Evolutionary conservation across 2,329 filamentous ascomycete genomes (phyloP), one percentile per base, ranked within the genome.

Genomic region (Penicillium sp.): DNA sequence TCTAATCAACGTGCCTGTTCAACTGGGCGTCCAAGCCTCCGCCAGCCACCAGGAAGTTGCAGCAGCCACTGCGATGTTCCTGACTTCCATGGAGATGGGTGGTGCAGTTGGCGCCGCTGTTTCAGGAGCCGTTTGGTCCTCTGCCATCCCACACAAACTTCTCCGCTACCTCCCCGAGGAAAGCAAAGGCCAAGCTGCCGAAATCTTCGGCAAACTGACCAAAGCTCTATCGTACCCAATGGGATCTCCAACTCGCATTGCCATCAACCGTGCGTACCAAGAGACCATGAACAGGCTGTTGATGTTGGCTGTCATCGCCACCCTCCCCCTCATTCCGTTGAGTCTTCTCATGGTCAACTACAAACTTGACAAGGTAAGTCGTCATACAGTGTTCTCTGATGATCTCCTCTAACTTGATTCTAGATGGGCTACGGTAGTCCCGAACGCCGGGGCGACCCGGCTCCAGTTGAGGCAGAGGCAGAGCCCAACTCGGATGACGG

Each of bases 241-340:
- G 73, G 85, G 85, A 8, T 81, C 78, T 5, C 78, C 80, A 0
- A 83, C 81, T 20, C 74, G 85, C 34, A 69, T 77, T 13, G 86
- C 85, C 1, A 88, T 89, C 66, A 83, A 85, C 56, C 78, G 77
- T 34, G 81, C 85, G 1, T 89, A 89, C 59, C 82, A 86, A 66
- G 84, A 87, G 70, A 85, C 84, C 3, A 86, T 87, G 82, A 79
- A 79, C 29, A 81, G 79, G 57, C 74, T 87, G 18, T 70, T 87
- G 43, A 79, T 79, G 11, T 74, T 84, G 48, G 82, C 83, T 2
- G 71, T 84, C 10, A 74, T 80, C 53, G 78, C 81, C 34, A 76
- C 81, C 13, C 72, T 84, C 18, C 85, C 85, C 2, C 75, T 87
- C 22, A 72, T 88, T 38, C 76, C 82, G 6, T 68, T 86, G 52